phyloP scores from a whole-genome alignment of 2,329 filamentous ascomycete species.

The Sordariomycetes sp. region DNA sequence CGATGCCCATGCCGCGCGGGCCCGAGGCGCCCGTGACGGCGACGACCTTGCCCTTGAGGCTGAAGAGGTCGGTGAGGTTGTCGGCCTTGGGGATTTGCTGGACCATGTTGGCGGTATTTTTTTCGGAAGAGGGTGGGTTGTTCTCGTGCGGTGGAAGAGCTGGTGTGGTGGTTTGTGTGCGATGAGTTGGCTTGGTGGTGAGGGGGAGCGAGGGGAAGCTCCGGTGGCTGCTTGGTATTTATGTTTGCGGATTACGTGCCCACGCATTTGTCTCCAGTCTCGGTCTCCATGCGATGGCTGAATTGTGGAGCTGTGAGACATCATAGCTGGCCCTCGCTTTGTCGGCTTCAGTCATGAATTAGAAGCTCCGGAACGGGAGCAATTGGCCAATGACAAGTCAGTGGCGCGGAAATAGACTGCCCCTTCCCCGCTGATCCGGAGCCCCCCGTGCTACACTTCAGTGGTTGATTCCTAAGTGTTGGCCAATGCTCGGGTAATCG shows the following conservation, averaged over 20 bases:
- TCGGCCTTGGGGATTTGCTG: slow-evolving; percentile 44
- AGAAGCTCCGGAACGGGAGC: too few species aligned
- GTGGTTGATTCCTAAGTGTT: not conserved
- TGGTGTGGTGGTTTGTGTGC: not conserved
- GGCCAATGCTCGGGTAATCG: not conserved
- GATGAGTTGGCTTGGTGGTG: not conserved
- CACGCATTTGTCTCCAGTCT: too few species aligned
- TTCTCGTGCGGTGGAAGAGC: not conserved
- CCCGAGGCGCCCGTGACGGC: slow-evolving; percentile 46
- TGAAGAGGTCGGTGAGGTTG: slow-evolving; percentile 43
- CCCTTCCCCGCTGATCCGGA: not conserved
- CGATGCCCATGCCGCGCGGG: slow-evolving; percentile 32
- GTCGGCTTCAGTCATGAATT: too few species aligned
- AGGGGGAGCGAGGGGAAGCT: not conserved
- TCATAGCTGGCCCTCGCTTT: not conserved
- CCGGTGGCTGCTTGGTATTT: not conserved
- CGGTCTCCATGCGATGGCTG: not conserved
- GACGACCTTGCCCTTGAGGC: slow-evolving; percentile 24
- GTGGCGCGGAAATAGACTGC: not conserved
- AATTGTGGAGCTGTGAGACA: not conserved
- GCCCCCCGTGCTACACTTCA: too few species aligned
- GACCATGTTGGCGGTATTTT: slow-evolving; percentile 31
- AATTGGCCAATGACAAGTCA: too few species aligned
- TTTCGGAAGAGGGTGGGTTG: not conserved
- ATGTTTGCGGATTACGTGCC: not conserved